A percentile compares a stretch with the other conserved stretches of the same genome.
Evolutionary conservation across 2,329 filamentous ascomycete species (phyloP).

Genomic region (Clonostachys byssicola): DNA sequence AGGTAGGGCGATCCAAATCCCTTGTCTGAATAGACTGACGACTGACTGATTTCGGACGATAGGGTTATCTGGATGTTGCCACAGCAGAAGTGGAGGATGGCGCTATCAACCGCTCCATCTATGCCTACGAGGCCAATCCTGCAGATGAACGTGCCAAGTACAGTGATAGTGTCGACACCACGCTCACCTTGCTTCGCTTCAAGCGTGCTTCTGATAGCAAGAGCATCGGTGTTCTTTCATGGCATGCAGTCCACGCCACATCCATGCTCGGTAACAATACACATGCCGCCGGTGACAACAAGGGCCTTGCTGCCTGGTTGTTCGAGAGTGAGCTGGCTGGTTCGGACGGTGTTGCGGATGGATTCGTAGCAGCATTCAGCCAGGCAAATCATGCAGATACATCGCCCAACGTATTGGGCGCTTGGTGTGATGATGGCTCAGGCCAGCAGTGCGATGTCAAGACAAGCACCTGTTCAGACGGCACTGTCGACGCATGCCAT

Average conservation of each 20-base stretch:
- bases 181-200: constrained; percentile 75
- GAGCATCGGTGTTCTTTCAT: constrained; percentile 77
- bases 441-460: constrained; percentile 68
- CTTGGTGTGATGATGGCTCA: constrained; percentile 84
- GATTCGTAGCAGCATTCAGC: constrained; percentile 87
- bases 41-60: constrained; percentile 2
- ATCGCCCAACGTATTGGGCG: constrained; percentile 80
- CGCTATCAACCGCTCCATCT: constrained; percentile 87
- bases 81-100: constrained; percentile 67
- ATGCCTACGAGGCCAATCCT: constrained; percentile 84
- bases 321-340: constrained; percentile 66
- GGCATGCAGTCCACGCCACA: constrained; percentile 91
- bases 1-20: constrained; percentile 20
- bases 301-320: constrained; percentile 83
- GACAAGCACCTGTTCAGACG: constrained; percentile 78
- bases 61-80: constrained; percentile 67
- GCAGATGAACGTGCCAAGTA: constrained; percentile 70
- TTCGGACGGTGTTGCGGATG: constrained; percentile 51
- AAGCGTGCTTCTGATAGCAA: constrained; percentile 69
- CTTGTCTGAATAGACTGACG: neutral
- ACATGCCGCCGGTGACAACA: constrained; percentile 89
- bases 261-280: constrained; percentile 91
- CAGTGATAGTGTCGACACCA: constrained; percentile 45
- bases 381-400: constrained; percentile 91
- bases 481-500: constrained; percentile 67